Evolutionary conservation across 768 basidiomycete species (phyloP), one percentile per base, ranked within the genome.

Genomic region (Trametes cubensis): DNA sequence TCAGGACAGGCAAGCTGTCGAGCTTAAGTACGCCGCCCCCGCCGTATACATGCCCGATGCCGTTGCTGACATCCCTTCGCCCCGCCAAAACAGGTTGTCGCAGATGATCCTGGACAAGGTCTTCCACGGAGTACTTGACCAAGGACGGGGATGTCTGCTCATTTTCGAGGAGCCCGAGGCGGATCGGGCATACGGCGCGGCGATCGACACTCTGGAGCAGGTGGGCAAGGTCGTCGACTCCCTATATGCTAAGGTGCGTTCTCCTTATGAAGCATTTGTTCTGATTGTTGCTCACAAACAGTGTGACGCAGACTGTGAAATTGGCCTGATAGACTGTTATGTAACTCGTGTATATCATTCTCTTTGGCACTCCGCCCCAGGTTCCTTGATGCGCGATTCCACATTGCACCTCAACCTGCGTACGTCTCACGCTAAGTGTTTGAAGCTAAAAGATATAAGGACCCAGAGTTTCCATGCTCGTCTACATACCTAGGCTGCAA

Each of bases 41-140:
- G 7, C 45, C 23, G 6, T 14, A 20, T 26, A 5, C 15, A 15
- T 39, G 28, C 11, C 25, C 20, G 18, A 15, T 18, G 49, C 50
- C 21, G 53, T 17, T 45, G 14, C 42, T 46, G 23, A 49, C 11
- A 6, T 10, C 20, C 17, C n/a, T 0, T 47, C 23, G 21, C 41
- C 28, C 58, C 28, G 7, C 28, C 28, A 6, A 20, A 34, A 6
- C 67, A 96, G 95, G 72, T 77, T 98, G 26, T 94, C 92, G 30
- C 96, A 99, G 73, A 98, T 99, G 96, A 99, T 98, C 64, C 79
- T 98, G 40, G 96, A 98, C 76, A 95, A 95, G 68, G 86, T 95
- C 2, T 84, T 98, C 65, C 85, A 93, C 64, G 96, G 96, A 6
- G 95, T 99, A 1, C 81, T 99, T n/a, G 96, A 98, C 73, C 96